Conservation (phyloP, 2,329 filamentous ascomycete species). For the Apiospora pterosperma region DNA sequence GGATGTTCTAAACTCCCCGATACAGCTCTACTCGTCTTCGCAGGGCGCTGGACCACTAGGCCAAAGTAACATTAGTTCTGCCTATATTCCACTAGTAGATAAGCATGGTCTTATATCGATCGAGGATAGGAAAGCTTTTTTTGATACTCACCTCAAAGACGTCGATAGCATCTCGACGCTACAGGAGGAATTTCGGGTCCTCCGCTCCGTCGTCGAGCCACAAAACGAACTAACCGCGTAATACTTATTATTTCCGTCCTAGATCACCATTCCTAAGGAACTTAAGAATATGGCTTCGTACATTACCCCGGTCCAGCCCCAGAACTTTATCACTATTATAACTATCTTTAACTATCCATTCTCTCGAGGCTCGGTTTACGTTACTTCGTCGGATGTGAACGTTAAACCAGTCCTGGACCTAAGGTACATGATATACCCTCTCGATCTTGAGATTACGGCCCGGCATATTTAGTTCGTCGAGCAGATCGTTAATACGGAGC, state of each 20-base stretch:
- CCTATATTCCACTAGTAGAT: slow-evolving; percentile 32
- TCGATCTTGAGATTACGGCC: slow-evolving; percentile 52
- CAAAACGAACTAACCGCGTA: slow-evolving; percentile 6
- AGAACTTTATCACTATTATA: slow-evolving; percentile 54
- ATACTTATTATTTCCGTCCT: slow-evolving; percentile 20
- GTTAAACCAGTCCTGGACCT: slow-evolving; percentile 50
- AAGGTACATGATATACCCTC: slow-evolving; percentile 51
- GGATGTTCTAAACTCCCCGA: slow-evolving; percentile 24
- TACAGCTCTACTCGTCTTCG: slow-evolving; percentile 29
- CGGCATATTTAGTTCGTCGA: slow-evolving; percentile 41
- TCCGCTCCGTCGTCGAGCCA: slow-evolving; percentile 25
- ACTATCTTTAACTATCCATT: slow-evolving; percentile 57
- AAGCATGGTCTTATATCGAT: slow-evolving; percentile 14
- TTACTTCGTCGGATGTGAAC: slow-evolving; percentile 37
- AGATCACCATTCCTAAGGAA: slow-evolving; percentile 19
- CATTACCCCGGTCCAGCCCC: slow-evolving; percentile 17
- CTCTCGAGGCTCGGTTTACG: slow-evolving; percentile 57
- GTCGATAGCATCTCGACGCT: no score
- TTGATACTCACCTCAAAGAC: slow-evolving; percentile 20
- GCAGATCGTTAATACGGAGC: slow-evolving; percentile 30
- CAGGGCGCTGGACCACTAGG: slow-evolving; percentile 31
- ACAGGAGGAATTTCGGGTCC: slow-evolving; percentile 15
- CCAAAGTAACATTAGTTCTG: slow-evolving; percentile 36
- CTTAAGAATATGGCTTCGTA: not conserved
- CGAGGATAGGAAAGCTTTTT: slow-evolving; percentile 21